These are phyloP conservation scores for Clavispora santaluciae DNA, from an alignment of 805 yeast species.

Conservation along the genomic window DNA sequence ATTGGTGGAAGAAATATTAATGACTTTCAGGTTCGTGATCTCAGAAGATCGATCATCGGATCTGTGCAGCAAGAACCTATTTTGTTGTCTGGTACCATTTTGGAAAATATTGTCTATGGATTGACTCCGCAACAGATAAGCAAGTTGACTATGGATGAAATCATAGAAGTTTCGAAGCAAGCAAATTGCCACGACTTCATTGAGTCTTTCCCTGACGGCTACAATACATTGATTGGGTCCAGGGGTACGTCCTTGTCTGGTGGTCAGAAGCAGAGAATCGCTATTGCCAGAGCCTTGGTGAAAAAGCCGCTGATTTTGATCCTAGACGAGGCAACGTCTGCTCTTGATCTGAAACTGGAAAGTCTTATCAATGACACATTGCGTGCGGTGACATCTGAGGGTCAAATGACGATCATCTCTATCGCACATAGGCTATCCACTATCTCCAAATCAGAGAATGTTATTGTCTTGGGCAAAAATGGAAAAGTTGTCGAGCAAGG, in stretches of 20 bases:
- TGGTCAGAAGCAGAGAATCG: conserved; percentile 74
- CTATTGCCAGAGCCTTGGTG: conserved; percentile 69
- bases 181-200: conserved; percentile 60
- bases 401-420: conserved; percentile 39
- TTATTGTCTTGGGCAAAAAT: conserved; percentile 38
- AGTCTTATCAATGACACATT: conserved; percentile 39
- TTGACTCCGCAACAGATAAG: conserved; percentile 32
- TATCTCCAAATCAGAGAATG: conserved; percentile 40
- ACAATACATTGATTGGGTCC: conserved; percentile 52
- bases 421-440: conserved; percentile 44
- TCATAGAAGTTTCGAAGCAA: conserved; percentile 40
- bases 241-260: conserved; percentile 61
- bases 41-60: conserved; percentile 47
- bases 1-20: conserved; percentile 50
- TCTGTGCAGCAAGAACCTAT: conserved; percentile 62
- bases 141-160: conserved; percentile 37
- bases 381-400: conserved; percentile 31
- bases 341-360: conserved; percentile 52
- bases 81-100: conserved; percentile 49
- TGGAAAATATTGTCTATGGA: conserved; percentile 56
- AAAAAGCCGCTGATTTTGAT: conserved; percentile 61
- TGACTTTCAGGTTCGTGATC: conserved; percentile 44
- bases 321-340: conserved; percentile 68
- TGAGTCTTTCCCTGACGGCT: conserved; percentile 53
- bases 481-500: conserved; percentile 40